phyloP scores from a whole-genome alignment of 192 early-diverging fungal species.

The Mortierella antarctica region DNA sequence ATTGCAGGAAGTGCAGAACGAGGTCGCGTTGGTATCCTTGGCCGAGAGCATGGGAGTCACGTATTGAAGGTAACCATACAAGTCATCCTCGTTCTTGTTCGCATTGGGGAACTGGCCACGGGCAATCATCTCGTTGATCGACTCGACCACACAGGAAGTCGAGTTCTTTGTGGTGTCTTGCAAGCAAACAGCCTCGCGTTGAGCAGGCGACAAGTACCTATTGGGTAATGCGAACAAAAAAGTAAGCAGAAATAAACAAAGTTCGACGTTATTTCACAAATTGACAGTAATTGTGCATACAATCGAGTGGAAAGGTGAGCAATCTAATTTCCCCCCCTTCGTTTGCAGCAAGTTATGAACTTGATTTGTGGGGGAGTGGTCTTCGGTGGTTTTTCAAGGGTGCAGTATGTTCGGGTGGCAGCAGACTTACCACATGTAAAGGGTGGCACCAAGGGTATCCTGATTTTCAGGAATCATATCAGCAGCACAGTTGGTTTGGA shows the following conservation, averaged over 20 bases:
- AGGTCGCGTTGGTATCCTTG: constrained; percentile 6
- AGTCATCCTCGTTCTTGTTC: constrained; percentile 30
- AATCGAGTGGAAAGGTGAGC: too few species aligned
- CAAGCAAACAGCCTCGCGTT: constrained; percentile 35
- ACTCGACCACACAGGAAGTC: constrained; percentile 26
- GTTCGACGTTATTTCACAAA: too few species aligned
- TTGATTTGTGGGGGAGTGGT: neutral
- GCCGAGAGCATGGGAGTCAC: constrained; percentile 28
- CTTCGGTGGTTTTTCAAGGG: neutral
- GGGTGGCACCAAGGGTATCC: constrained; percentile 9
- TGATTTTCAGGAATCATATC: constrained; percentile 29
- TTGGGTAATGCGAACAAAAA: neutral
- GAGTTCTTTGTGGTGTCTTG: constrained; percentile 14
- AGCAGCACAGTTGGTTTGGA: constrained; percentile 23
- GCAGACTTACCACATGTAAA: constrained; percentile 40
- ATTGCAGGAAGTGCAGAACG: constrained; percentile 39
- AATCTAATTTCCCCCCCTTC: too few species aligned
- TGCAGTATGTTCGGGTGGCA: neutral
- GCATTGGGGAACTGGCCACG: constrained; percentile 29
- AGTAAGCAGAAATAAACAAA: too few species aligned
- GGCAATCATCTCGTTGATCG: constrained; percentile 39
- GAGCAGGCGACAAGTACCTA: constrained; percentile 45
- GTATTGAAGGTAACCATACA: constrained; percentile 47
- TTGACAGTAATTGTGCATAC: neutral
- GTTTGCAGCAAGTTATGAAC: neutral